Percentiles rank a stretch among this genome's conserved stretches.
These are phyloP conservation scores for Macrocystidia cucumis DNA, from an alignment of 1,284 basidiomycete genomes.

Conservation along the genomic window DNA sequence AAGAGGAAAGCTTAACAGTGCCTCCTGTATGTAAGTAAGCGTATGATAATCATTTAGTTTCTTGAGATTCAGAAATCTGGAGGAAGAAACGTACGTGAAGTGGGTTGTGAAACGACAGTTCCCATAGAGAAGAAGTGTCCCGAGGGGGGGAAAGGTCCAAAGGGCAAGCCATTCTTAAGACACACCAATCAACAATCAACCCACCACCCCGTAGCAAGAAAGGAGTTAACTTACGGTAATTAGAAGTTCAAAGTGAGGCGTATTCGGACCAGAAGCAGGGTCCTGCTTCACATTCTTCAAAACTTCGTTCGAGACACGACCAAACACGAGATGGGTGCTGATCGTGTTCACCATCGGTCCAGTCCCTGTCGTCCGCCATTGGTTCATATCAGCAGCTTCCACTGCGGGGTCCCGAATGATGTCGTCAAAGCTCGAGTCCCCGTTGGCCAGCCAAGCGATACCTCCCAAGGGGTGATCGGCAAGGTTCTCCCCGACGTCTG, in stretches of 20 bases:
- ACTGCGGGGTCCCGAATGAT: constrained; percentile 4
- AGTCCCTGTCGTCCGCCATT: constrained; percentile 8
- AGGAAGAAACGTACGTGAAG: constrained; percentile 1
- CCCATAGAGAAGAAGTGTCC: neutral
- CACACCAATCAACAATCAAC: too few relatives aligned
- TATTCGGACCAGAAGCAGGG: constrained; percentile 12
- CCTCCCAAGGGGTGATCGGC: constrained; percentile 10
- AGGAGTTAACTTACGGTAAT: constrained; percentile 6
- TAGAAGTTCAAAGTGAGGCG: constrained; percentile 11
- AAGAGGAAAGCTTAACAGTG: constrained; percentile 9
- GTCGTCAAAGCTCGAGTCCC: constrained; percentile 11
- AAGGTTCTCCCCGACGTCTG: constrained; percentile 12
- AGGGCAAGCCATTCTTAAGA: too few relatives aligned
- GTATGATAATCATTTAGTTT: constrained; percentile 7
- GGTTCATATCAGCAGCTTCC: constrained; percentile 4
- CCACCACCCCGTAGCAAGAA: too few relatives aligned
- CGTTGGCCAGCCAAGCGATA: constrained; percentile 8
- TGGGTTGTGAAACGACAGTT: neutral
- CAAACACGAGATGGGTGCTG: constrained; percentile 1
- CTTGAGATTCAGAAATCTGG: too few relatives aligned
- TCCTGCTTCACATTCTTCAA: constrained; percentile 5
- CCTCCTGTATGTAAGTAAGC: constrained; percentile 11
- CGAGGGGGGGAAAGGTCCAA: neutral
- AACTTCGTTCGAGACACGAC: constrained; percentile 2
- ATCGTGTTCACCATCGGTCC: constrained; percentile 4